Percentiles rank a stretch among this genome's conserved stretches.
Evolutionary conservation across 1,139 yeast species (phyloP).

Genomic region (Lodderomyces metapsilosis): DNA sequence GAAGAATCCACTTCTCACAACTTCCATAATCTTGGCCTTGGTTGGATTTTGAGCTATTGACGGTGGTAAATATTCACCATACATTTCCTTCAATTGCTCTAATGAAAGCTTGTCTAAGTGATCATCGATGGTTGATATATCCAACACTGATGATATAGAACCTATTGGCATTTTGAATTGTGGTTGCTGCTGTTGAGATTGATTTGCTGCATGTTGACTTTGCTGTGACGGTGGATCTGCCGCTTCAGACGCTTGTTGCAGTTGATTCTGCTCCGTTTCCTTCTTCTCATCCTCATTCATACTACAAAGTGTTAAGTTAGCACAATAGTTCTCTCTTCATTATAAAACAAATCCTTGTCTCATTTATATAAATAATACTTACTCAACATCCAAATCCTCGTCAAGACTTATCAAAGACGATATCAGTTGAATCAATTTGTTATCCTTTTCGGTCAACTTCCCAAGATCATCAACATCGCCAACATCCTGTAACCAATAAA

Average conservation of each 20-base stretch:
- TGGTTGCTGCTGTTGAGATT: conserved; percentile 4
- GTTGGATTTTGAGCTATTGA: conserved; percentile 34
- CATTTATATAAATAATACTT: conserved; percentile 17
- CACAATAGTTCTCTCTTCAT: conserved; percentile 18
- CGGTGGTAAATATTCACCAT: conserved; percentile 44
- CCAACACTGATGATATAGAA: conserved; percentile 41
- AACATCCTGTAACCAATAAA: conserved; percentile 90
- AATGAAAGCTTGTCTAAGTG: conserved; percentile 39
- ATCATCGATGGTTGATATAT: conserved; percentile 33
- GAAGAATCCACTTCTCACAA: conserved; percentile 55
- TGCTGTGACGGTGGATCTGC: not conserved
- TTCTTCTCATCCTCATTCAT: not conserved
- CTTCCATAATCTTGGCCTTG: conserved; percentile 40
- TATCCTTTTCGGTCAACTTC: conserved; percentile 64
- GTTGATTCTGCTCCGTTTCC: not conserved
- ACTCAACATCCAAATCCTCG: conserved; percentile 41
- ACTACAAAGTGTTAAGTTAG: conserved; percentile 1
- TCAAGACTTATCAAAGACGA: conserved; percentile 47
- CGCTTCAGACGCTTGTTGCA: not conserved
- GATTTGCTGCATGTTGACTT: not conserved
- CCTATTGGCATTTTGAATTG: conserved; percentile 21
- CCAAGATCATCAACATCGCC: conserved; percentile 64
- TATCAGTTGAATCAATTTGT: conserved; percentile 50
- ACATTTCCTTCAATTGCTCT: conserved; percentile 36
- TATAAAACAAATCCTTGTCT: conserved; percentile 14